A percentile compares a stretch with the other conserved stretches of the same genome.
Conservation (phyloP, 1,139 yeast species). For the Wickerhamomyces sp. region DNA sequence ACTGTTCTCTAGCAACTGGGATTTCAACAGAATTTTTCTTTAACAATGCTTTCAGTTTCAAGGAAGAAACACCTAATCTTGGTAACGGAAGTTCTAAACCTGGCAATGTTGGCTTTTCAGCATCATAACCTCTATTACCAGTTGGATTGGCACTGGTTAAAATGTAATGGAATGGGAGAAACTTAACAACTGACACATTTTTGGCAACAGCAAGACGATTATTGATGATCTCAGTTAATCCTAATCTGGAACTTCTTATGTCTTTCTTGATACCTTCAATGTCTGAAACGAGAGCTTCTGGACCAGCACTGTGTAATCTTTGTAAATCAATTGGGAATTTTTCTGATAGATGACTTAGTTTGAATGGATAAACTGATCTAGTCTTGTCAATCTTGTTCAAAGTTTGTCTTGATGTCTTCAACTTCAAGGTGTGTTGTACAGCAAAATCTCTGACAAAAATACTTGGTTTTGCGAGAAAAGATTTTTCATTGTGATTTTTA, state of each 20-base stretch:
- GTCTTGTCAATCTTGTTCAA: slow-evolving; percentile 64
- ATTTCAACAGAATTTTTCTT: slow-evolving; percentile 44
- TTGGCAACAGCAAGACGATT: slow-evolving; percentile 74
- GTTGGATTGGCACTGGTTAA: slow-evolving; percentile 58
- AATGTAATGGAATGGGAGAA: slow-evolving; percentile 62
- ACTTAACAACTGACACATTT: slow-evolving; percentile 68
- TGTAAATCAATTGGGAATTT: slow-evolving; percentile 50
- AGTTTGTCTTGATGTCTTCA: slow-evolving; percentile 69
- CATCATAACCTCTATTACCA: slow-evolving; percentile 61
- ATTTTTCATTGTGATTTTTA: slow-evolving; percentile 46
- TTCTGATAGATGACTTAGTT: slow-evolving; percentile 60
- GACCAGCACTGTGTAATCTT: slow-evolving; percentile 27
- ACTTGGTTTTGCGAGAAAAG: slow-evolving; percentile 60
- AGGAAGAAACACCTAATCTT: slow-evolving; percentile 58
- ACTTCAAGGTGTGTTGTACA: slow-evolving; percentile 66
- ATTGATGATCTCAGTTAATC: slow-evolving; percentile 75
- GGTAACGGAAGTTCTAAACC: slow-evolving; percentile 74
- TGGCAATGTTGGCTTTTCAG: slow-evolving; percentile 61
- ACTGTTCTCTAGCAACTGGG: slow-evolving; percentile 71
- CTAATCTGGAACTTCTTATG: slow-evolving; percentile 60
- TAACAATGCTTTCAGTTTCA: slow-evolving; percentile 58
- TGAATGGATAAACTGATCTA: slow-evolving; percentile 89
- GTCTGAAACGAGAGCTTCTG: slow-evolving; percentile 30
- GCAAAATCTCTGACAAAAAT: slow-evolving; percentile 84
- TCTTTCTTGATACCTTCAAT: slow-evolving; percentile 44